Base-by-base conservation (phyloP, 805 yeast species). In the Hanseniaspora valbyensis region DNA sequence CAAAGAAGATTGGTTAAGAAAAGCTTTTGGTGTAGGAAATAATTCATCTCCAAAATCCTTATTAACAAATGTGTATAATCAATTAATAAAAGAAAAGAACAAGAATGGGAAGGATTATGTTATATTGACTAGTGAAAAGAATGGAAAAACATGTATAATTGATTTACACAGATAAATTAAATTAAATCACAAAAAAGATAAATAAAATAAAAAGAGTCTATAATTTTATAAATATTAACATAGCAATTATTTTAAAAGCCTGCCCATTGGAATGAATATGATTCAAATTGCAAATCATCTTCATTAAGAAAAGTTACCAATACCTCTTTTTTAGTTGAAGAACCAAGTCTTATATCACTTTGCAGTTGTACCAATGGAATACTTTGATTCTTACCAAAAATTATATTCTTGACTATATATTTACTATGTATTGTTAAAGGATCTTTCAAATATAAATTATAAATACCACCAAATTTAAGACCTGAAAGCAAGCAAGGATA, bases 31-130 rank as follows among this genome's bases (percentile, higher is more conserved):
- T 7, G 87, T 90, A 18, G 76, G 83, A 2, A 79, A 85, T n/a
- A 83, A 78, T 57, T 70, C 92, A 3, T 73, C 80, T 1, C 94
- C 95, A 14, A 73, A 87, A 62, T 86, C 88, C 50, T 89, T 83
- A 66, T 81, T 90, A 9, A 67, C 77, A 18, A 80, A 78, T 52
- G 81, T 92, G 13, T 83, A 83, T 62, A 78, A 76, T 55, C 76
- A 86, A 1, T 70, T 90, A 44, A 68, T 75, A 3, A 86, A 81
- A 57, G 97, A 90, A 57, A 78, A 82, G 2, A 58, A 77, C 1
- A 77, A 78, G 59, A 48, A 48, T 22, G 87, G 89, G 2, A 73
- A 81, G 0, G 76, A 75, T 57, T 81, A 86, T 82, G 92, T 84
- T 1, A 70, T 90, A 19, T 60, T 90, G 4, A 80, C 78, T 56